A percentile compares a stretch with the other conserved stretches of the same genome.
Evolutionary conservation across 768 basidiomycete genomes (phyloP).

Genomic region (Polyporus arcularius): DNA sequence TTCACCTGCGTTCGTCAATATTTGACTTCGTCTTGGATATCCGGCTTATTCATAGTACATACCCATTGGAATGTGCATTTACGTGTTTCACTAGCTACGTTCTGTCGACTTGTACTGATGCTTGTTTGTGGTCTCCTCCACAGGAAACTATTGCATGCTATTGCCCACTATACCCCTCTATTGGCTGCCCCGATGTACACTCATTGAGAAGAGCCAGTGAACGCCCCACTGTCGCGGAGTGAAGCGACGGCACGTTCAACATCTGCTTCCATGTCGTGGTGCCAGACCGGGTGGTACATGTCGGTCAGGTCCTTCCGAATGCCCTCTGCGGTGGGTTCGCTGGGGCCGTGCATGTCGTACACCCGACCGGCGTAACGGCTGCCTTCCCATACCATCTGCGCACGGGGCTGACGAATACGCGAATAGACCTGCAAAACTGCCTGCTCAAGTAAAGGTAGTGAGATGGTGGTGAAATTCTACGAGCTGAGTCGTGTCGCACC

Average conservation of each 20-base stretch:
- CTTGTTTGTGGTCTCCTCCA: too few relatives aligned
- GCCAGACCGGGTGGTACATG: conserved; percentile 51
- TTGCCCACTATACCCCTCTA: too few relatives aligned
- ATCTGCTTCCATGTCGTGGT: conserved; percentile 44
- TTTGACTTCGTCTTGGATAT: too few relatives aligned
- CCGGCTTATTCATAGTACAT: too few relatives aligned
- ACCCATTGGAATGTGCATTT: too few relatives aligned
- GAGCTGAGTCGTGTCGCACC: conserved; percentile 29
- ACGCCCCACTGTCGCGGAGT: conserved; percentile 21
- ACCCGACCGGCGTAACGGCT: conserved; percentile 45
- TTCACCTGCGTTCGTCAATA: neutral
- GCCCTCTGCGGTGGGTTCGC: conserved; percentile 29
- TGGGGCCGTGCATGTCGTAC: conserved; percentile 42
- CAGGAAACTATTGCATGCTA: too few relatives aligned
- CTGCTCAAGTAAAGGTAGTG: conserved; percentile 29
- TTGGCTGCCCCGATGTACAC: too few relatives aligned
- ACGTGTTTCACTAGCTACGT: too few relatives aligned
- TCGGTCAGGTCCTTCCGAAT: conserved; percentile 38
- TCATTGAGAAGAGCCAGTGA: neutral
- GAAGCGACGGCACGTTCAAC: conserved; percentile 32
- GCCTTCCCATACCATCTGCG: conserved; percentile 47
- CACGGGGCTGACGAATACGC: conserved; percentile 44
- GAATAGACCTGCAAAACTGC: conserved; percentile 47
- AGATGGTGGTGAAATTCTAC: neutral
- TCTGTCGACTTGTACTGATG: too few relatives aligned